phyloP scores from a whole-genome alignment of 306 rosid genomes.

The Psophocarpus tetragonolobus region DNA sequence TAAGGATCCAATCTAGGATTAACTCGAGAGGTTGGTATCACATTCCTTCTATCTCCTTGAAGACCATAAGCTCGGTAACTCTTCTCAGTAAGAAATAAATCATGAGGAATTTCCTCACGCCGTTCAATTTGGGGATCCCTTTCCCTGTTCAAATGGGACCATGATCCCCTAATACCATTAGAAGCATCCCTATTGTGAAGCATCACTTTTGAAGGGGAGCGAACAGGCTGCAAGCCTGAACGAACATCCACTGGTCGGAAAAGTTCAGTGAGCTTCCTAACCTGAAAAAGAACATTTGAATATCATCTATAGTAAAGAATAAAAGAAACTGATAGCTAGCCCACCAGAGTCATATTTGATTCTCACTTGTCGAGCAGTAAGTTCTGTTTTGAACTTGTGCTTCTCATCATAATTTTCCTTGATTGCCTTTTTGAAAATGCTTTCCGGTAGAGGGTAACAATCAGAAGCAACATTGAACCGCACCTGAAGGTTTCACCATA shows the following conservation, averaged over 20 bases:
- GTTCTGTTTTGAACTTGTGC: constrained; percentile 79
- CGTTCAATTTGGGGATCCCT: constrained; percentile 41
- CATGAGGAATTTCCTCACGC: constrained; percentile 59
- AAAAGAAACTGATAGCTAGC: constrained; percentile 14
- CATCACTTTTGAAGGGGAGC: constrained; percentile 34
- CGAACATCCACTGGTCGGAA: constrained; percentile 61
- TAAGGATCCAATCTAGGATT: constrained; percentile 41
- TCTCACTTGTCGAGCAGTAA: constrained; percentile 74
- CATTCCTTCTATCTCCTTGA: constrained; percentile 58
- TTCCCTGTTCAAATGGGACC: constrained; percentile 36
- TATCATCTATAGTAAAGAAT: constrained; percentile 16
- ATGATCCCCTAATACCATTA: constrained; percentile 35
- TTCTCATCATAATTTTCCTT: constrained; percentile 69
- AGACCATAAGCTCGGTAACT: constrained; percentile 81
- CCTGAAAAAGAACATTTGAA: constrained; percentile 52
- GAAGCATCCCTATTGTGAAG: constrained; percentile 38
- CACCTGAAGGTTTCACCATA: constrained; percentile 60
- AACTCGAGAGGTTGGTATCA: constrained; percentile 37
- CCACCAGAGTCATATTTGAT: background rate
- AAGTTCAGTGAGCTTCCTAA: constrained; percentile 75
- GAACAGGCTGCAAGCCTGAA: constrained; percentile 33
- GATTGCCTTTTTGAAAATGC: constrained; percentile 79
- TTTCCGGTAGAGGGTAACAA: constrained; percentile 79
- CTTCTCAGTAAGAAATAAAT: constrained; percentile 62
- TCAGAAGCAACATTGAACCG: constrained; percentile 66